Percentiles rank a stretch among this genome's conserved stretches.
Conservation (phyloP, 1,284 basidiomycete species). For the Fomitopsis betulina region DNA sequence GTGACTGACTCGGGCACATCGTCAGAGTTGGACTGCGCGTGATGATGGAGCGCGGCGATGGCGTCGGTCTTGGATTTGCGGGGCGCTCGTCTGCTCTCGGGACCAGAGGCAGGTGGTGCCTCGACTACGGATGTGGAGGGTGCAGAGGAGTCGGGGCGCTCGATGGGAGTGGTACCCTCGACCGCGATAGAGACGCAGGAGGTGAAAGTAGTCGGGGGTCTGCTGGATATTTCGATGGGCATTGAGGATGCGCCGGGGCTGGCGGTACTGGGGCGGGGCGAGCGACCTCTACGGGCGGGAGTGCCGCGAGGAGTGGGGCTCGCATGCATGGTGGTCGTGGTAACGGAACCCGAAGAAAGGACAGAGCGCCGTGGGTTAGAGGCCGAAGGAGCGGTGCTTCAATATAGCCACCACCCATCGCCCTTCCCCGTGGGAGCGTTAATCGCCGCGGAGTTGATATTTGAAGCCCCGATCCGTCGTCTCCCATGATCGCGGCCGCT, state of each 20-base stretch:
- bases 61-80: conserved; percentile 86
- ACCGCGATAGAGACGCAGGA: conserved; percentile 66
- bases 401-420: conserved; percentile 15
- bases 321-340: conserved; percentile 25
- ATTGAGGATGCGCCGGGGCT: conserved; percentile 29
- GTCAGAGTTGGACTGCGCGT: conserved; percentile 50
- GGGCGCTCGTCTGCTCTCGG: conserved; percentile 62
- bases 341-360: conserved; percentile 19
- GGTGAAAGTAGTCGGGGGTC: conserved; percentile 44
- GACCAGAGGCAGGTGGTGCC: conserved; percentile 26
- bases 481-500: conserved; percentile 18
- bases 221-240: conserved; percentile 38
- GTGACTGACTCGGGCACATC: conserved; percentile 29
- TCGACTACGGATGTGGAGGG: conserved; percentile 14
- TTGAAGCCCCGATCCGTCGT: conserved; percentile 17
- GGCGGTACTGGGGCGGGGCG: conserved; percentile 39
- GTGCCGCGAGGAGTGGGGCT: conserved; percentile 41
- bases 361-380: conserved; percentile 12
- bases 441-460: conserved; percentile 19
- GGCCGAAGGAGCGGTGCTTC: conserved; percentile 16
- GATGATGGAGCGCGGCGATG: conserved; percentile 66
- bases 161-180: conserved; percentile 56
- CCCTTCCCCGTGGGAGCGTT: conserved; percentile 21
- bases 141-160: conserved; percentile 21
- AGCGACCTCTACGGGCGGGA: conserved; percentile 53